Percentiles rank a stretch among this genome's conserved stretches.
Evolutionary conservation across 306 rosid species (phyloP).

Genomic region (Psophocarpus tetragonolobus): DNA sequence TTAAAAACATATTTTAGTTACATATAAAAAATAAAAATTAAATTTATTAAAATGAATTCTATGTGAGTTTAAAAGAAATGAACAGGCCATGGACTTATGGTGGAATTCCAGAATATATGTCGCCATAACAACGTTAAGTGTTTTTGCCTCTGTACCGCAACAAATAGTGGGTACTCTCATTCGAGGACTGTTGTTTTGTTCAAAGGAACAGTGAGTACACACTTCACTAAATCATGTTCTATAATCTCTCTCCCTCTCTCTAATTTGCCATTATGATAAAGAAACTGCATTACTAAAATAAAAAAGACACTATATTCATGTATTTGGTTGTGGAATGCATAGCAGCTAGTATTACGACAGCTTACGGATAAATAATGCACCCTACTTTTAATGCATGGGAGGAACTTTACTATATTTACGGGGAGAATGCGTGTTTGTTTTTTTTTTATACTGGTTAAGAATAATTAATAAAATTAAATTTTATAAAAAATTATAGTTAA

Average conservation of each 20-base stretch:
- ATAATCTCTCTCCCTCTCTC: not conserved
- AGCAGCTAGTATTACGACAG: not conserved
- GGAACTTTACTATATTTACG: too few relatives aligned
- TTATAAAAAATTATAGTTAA: too few relatives aligned
- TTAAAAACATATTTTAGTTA: not conserved
- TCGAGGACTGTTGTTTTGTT: slow-evolving; percentile 17
- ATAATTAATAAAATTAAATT: too few relatives aligned
- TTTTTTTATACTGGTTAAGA: too few relatives aligned
- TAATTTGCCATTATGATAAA: not conserved
- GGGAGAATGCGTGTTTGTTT: too few relatives aligned
- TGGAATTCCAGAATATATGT: slow-evolving; percentile 33
- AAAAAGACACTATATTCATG: too few relatives aligned
- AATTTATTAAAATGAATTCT: not conserved
- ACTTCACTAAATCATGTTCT: not conserved
- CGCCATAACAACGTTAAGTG: slow-evolving; percentile 31
- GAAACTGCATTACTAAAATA: not conserved
- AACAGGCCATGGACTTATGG: slow-evolving; percentile 5
- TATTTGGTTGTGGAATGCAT: not conserved
- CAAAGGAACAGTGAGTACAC: not conserved
- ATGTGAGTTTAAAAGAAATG: not conserved
- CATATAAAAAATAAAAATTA: not conserved
- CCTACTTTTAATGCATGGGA: too few relatives aligned
- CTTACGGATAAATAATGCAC: too few relatives aligned
- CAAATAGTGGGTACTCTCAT: slow-evolving; percentile 1
- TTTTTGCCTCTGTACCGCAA: slow-evolving; percentile 39